These are phyloP conservation scores for Aspergillus carlsbadensis DNA, from an alignment of 495 filamentous ascomycete species.

Conservation along the genomic window DNA sequence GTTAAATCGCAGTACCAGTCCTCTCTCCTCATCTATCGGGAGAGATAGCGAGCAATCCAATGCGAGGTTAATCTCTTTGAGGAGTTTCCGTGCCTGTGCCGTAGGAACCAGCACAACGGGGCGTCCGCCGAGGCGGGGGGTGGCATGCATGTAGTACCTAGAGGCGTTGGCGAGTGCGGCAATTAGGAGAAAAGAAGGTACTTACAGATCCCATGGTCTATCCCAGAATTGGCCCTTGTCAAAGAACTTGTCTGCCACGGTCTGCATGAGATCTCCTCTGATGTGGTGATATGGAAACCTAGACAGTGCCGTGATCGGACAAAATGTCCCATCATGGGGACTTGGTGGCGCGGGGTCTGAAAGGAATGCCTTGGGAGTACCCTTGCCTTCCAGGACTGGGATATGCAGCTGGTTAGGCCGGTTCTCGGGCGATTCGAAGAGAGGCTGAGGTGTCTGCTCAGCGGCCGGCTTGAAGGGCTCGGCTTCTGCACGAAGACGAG, in stretches of 20 bases:
- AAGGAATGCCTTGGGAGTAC: not conserved
- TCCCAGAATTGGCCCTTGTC: slow-evolving; percentile 57
- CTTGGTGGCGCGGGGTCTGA: not conserved
- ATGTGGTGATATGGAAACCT: slow-evolving; percentile 62
- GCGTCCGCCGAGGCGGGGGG: slow-evolving; percentile 36
- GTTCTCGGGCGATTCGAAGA: not conserved
- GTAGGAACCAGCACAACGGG: slow-evolving; percentile 64
- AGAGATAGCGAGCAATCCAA: slow-evolving; percentile 49
- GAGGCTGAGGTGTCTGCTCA: not conserved
- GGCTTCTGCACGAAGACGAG: slow-evolving; percentile 12
- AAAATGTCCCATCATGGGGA: slow-evolving; percentile 44
- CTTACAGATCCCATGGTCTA: slow-evolving; percentile 74
- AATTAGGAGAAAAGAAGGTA: slow-evolving; percentile 12
- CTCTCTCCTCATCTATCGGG: slow-evolving; percentile 41
- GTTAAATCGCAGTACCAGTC: slow-evolving; percentile 58
- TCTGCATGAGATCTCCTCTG: slow-evolving; percentile 39
- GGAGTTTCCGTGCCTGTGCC: slow-evolving; percentile 56
- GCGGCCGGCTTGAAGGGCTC: not conserved
- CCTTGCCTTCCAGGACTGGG: not conserved
- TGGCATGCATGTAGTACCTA: slow-evolving; percentile 69
- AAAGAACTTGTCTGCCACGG: slow-evolving; percentile 54
- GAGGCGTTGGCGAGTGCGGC: not conserved
- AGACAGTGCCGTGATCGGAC: slow-evolving; percentile 56
- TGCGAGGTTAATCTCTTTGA: slow-evolving; percentile 57
- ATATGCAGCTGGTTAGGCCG: not conserved